Conservation (phyloP, 352 stramenopile genomes). For the Pythium brachiatum region DNA sequence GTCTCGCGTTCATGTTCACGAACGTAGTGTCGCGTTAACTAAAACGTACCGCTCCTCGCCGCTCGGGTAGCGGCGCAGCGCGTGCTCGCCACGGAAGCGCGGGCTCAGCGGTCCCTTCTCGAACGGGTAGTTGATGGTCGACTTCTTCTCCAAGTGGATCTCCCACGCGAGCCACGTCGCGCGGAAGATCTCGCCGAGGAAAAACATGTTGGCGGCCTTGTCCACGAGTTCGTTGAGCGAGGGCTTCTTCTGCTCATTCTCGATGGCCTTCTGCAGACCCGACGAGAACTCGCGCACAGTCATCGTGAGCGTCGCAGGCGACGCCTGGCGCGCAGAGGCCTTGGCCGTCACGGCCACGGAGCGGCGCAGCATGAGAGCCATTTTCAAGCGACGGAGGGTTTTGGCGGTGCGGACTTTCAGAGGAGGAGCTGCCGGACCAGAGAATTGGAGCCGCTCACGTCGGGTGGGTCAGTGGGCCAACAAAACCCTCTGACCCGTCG, state of each 20-base stretch:
- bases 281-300: slow-evolving; percentile 27
- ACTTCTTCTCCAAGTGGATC: slow-evolving; percentile 88
- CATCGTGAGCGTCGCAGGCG: slow-evolving; percentile 19
- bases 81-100: slow-evolving; percentile 98
- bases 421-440: slow-evolving; percentile 19
- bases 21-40: background rate
- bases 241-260: slow-evolving; percentile 47
- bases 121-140: slow-evolving; percentile 99
- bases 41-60: slow-evolving; percentile 95
- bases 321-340: slow-evolving; percentile 14
- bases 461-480: slow-evolving; percentile 4
- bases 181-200: slow-evolving; percentile 78
- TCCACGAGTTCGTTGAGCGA: slow-evolving; percentile 72
- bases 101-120: slow-evolving; percentile 96
- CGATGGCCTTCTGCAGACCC: slow-evolving; percentile 15
- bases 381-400: slow-evolving; percentile 7
- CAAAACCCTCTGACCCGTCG: slow-evolving; percentile 17
- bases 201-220: slow-evolving; percentile 83
- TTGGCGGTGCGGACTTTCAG: slow-evolving; percentile 8
- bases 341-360: slow-evolving; percentile 39
- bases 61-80: slow-evolving; percentile 97
- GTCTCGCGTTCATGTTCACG: background rate
- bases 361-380: slow-evolving; percentile 51
- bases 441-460: slow-evolving; percentile 11
- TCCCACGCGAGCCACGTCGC: slow-evolving; percentile 80